Evolutionary conservation across 768 basidiomycete genomes (phyloP).

Genomic region (Agaricus sinodeliciosus): DNA sequence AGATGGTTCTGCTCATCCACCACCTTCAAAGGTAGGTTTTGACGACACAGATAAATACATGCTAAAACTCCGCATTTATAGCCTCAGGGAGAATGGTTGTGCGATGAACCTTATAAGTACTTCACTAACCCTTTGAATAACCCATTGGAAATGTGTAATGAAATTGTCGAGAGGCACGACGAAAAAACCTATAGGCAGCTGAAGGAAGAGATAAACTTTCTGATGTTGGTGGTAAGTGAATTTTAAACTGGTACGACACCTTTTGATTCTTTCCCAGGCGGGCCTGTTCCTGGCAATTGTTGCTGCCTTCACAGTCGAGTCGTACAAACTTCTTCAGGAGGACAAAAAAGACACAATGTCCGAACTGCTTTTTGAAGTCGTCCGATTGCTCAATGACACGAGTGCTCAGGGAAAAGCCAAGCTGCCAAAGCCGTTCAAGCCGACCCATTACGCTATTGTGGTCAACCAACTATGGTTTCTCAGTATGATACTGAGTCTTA

Average conservation of each 20-base stretch:
- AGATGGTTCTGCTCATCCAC: background rate
- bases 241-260: background rate
- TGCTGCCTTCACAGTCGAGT: constrained; percentile 4
- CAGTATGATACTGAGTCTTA: constrained; percentile 1
- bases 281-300: constrained; percentile 6
- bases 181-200: background rate
- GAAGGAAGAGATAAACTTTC: background rate
- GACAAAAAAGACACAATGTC: constrained; percentile 9
- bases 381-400: background rate
- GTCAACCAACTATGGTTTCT: constrained; percentile 8
- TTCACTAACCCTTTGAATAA: background rate
- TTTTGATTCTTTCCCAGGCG: background rate
- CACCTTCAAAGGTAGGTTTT: background rate
- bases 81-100: background rate
- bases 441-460: background rate
- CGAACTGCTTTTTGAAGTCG: background rate
- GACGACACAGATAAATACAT: background rate
- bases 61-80: background rate
- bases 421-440: background rate
- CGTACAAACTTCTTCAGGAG: background rate
- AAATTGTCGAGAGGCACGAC: background rate
- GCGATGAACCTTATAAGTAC: background rate
- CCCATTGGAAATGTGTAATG: background rate
- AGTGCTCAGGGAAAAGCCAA: background rate
- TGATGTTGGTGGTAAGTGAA: background rate